Evolutionary conservation across 192 early-diverging fungal genomes (phyloP).

Genomic region (Chytriomyces sp.): DNA sequence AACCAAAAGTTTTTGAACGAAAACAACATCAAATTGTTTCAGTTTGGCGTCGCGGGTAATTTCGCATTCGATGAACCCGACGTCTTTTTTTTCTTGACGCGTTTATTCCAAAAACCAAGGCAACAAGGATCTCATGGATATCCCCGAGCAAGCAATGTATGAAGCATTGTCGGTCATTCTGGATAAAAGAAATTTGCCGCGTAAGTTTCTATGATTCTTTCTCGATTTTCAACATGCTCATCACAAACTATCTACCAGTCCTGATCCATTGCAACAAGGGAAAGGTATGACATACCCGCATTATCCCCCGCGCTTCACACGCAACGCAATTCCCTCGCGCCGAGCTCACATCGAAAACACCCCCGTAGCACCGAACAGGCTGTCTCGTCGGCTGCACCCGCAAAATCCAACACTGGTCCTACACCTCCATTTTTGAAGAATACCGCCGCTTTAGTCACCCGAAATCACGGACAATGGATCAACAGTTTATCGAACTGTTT

Average conservation of each 20-base stretch:
- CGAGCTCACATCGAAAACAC: neutral
- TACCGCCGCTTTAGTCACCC: conserved; percentile 83
- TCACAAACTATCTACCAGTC: conserved; percentile 43
- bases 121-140: conserved; percentile 59
- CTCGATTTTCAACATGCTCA: neutral
- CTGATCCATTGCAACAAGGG: conserved; percentile 99
- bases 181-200: conserved; percentile 54
- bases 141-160: conserved; percentile 58
- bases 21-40: conserved; percentile 84
- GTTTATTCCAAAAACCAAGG: conserved; percentile 2
- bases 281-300: conserved; percentile 61
- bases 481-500: conserved; percentile 68
- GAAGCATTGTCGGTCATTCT: conserved; percentile 57
- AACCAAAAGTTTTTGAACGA: conserved; percentile 90
- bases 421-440: conserved; percentile 96
- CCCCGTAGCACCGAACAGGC: conserved; percentile 84
- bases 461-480: conserved; percentile 61
- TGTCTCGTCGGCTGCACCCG: conserved; percentile 96
- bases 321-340: neutral
- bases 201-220: conserved; percentile 28
- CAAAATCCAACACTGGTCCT: conserved; percentile 92
- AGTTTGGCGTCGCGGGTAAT: conserved; percentile 97
- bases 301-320: neutral
- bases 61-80: conserved; percentile 42
- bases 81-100: neutral